Conservation (phyloP, 129 eudicot genomes). For the Lactuca saligna region DNA sequence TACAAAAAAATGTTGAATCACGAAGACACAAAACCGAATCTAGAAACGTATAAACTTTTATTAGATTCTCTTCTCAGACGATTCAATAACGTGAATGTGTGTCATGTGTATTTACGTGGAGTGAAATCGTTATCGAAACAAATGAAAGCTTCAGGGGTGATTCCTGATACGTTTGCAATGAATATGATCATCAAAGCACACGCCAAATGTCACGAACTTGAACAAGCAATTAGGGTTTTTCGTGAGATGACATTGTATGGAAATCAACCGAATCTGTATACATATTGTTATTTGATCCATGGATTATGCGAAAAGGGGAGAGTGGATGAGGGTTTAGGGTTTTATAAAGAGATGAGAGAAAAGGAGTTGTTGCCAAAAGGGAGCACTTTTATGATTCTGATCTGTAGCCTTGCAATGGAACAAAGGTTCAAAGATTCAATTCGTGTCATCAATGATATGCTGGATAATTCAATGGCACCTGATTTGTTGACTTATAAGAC, state of each 20-base stretch:
- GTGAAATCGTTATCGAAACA: slow-evolving; percentile 67
- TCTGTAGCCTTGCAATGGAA: slow-evolving; percentile 85
- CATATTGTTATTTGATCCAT: slow-evolving; percentile 60
- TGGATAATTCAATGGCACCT: slow-evolving; percentile 61
- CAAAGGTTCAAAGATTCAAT: slow-evolving; percentile 60
- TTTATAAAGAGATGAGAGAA: slow-evolving; percentile 71
- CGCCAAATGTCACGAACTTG: slow-evolving; percentile 60
- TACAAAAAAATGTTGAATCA: slow-evolving; percentile 62
- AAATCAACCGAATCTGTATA: slow-evolving; percentile 67
- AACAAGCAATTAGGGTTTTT: slow-evolving; percentile 68
- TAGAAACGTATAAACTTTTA: slow-evolving; percentile 67
- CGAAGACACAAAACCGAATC: slow-evolving; percentile 47
- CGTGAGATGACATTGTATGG: slow-evolving; percentile 80
- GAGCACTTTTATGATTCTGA: slow-evolving; percentile 64
- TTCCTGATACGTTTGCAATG: slow-evolving; percentile 63
- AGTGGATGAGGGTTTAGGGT: slow-evolving; percentile 60
- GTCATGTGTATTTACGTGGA: slow-evolving; percentile 66
- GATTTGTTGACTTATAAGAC: slow-evolving; percentile 88
- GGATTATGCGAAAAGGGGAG: slow-evolving; percentile 94
- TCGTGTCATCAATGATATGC: slow-evolving; percentile 56
- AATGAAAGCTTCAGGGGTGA: slow-evolving; percentile 79
- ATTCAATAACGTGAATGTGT: slow-evolving; percentile 61
- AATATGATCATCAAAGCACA: slow-evolving; percentile 87
- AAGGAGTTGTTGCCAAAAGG: slow-evolving; percentile 65
- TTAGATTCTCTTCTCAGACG: slow-evolving; percentile 52